Percentiles rank a stretch among this genome's conserved stretches.
These are phyloP conservation scores for Aurantiochytrium sp. DNA, from an alignment of 108 stramenopile species.

Conservation along the genomic window DNA sequence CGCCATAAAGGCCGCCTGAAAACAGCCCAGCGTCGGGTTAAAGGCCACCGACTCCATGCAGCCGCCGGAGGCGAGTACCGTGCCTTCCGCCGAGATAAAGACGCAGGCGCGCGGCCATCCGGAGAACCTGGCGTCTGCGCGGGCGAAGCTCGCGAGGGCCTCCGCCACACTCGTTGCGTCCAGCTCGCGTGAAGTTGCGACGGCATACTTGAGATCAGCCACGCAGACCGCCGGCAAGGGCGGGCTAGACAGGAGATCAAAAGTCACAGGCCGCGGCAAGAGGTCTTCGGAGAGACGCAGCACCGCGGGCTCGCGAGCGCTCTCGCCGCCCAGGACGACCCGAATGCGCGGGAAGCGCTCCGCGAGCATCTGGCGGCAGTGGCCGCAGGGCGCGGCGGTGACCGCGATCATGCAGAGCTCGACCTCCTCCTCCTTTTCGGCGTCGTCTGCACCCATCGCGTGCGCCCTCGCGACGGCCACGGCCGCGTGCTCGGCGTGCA, in stretches of 20 bases:
- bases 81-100: neutral
- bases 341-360: neutral
- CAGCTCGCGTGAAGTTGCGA: neutral
- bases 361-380: slow-evolving; percentile 20
- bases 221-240: neutral
- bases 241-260: neutral
- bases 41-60: neutral
- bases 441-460: too few species aligned
- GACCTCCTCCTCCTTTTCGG: neutral
- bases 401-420: neutral
- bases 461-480: neutral
- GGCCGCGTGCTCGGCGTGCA: slow-evolving; percentile 2
- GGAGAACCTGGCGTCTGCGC: neutral
- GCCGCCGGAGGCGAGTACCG: neutral
- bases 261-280: neutral
- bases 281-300: neutral
- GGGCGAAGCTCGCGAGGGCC: neutral
- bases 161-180: neutral
- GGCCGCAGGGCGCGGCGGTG: neutral
- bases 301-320: neutral
- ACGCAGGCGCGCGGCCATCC: neutral
- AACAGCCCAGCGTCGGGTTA: neutral
- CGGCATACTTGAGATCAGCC: neutral
- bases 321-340: neutral
- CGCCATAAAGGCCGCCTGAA: neutral